A percentile compares a stretch with the other conserved stretches of the same genome.
These are phyloP conservation scores for Infundibulicybe gibba DNA, from an alignment of 768 basidiomycete genomes.

Conservation along the genomic window DNA sequence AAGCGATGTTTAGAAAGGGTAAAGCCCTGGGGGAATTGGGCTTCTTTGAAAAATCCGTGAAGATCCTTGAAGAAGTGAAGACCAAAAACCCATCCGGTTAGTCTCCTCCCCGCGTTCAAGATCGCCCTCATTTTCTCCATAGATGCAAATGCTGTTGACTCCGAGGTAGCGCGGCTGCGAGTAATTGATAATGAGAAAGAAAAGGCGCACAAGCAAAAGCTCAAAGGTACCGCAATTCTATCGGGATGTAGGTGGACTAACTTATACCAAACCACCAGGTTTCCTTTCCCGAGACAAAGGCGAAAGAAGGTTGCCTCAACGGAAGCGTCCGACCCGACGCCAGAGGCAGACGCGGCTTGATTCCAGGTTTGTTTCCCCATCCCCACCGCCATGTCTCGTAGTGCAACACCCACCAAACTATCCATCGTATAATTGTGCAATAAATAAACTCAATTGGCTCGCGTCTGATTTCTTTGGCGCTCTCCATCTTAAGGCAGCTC, in stretches of 20 bases:
- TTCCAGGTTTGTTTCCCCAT: too few relatives aligned
- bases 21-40: constrained; percentile 78
- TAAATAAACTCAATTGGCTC: too few relatives aligned
- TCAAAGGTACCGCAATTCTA: constrained; percentile 52
- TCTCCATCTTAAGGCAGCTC: too few relatives aligned
- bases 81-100: constrained; percentile 60
- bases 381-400: too few relatives aligned
- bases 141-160: constrained; percentile 60
- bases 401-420: too few relatives aligned
- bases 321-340: constrained; percentile 1
- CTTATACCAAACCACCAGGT: constrained; percentile 24
- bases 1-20: constrained; percentile 78
- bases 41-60: constrained; percentile 69
- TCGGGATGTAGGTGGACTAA: too few relatives aligned
- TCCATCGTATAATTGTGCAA: too few relatives aligned
- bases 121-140: constrained; percentile 3
- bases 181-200: constrained; percentile 66
- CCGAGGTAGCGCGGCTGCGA: constrained; percentile 60
- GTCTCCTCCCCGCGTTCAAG: constrained; percentile 7
- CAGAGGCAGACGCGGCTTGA: background rate
- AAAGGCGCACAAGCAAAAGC: constrained; percentile 59
- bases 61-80: constrained; percentile 61
- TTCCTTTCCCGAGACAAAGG: constrained; percentile 43
- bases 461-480: too few relatives aligned
- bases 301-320: constrained; percentile 11